phyloP scores from a whole-genome alignment of 2,329 filamentous ascomycete genomes.

The Sporothrix pallida region DNA sequence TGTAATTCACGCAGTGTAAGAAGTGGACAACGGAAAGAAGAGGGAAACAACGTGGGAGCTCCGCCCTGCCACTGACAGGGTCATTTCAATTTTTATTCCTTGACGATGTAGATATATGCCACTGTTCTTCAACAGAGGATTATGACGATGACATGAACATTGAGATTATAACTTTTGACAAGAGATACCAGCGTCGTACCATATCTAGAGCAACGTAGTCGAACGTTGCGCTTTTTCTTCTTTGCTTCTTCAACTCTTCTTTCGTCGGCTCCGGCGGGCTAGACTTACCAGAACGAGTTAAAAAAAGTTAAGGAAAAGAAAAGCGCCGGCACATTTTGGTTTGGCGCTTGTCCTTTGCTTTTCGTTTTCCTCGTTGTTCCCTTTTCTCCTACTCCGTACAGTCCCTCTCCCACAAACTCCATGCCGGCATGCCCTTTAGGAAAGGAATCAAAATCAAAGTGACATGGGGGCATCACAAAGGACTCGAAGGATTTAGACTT shows the following conservation, averaged over 20 bases:
- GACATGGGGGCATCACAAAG: too few species aligned
- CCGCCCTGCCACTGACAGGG: not conserved
- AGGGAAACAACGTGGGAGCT: not conserved
- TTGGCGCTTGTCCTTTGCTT: not conserved
- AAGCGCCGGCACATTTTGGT: not conserved
- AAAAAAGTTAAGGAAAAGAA: not conserved
- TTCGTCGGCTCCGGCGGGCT: not conserved
- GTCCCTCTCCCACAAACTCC: not conserved
- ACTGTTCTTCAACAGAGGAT: not conserved
- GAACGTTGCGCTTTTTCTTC: too few species aligned
- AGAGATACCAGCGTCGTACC: not conserved
- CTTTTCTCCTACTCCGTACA: not conserved
- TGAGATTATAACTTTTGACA: not conserved
- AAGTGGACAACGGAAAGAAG: not conserved
- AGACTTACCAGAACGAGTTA: not conserved
- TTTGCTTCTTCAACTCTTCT: too few species aligned
- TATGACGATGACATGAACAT: too few species aligned
- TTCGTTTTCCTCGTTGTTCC: not conserved
- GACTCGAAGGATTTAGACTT: not conserved
- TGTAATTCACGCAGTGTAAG: not conserved
- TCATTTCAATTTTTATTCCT: not conserved
- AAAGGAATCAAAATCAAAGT: not conserved
- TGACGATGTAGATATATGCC: not conserved
- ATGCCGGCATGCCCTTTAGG: conserved; percentile 1
- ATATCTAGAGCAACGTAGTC: not conserved